phyloP scores from a whole-genome alignment of 2,329 filamentous ascomycete genomes.

The Penicillium frequentans region DNA sequence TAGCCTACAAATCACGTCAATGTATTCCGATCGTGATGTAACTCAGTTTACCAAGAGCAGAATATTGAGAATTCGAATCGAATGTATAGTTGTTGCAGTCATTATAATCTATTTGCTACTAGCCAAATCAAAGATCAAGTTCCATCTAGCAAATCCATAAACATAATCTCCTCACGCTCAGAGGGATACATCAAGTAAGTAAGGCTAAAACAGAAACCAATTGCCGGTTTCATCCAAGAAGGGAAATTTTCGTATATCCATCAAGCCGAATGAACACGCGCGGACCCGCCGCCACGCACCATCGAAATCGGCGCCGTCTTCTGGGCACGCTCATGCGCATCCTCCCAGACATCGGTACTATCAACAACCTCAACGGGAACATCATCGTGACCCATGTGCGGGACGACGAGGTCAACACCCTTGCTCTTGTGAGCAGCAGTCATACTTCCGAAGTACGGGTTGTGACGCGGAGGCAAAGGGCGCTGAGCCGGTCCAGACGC shows the following conservation, averaged over 20 bases:
- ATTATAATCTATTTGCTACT: neutral
- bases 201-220: neutral
- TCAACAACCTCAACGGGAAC: neutral
- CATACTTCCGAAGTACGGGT: conserved; percentile 37
- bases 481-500: conserved; percentile 22
- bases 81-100: neutral
- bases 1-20: neutral
- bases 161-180: neutral
- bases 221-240: neutral
- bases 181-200: neutral
- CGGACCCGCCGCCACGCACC: neutral
- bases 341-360: neutral
- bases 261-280: neutral
- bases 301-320: conserved; percentile 1
- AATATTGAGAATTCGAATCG: neutral
- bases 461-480: conserved; percentile 42
- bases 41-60: neutral
- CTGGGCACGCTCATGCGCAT: neutral
- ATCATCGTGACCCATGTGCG: conserved; percentile 28
- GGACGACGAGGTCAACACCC: conserved; percentile 43
- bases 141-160: neutral
- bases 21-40: neutral
- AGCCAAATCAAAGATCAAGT: neutral
- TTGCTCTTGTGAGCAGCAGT: conserved; percentile 24
- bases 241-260: neutral